Percentiles rank a stretch among this genome's conserved stretches.
These are phyloP conservation scores for Backusella tarrabulga DNA, from an alignment of 192 early-diverging fungal species.

Conservation along the genomic window DNA sequence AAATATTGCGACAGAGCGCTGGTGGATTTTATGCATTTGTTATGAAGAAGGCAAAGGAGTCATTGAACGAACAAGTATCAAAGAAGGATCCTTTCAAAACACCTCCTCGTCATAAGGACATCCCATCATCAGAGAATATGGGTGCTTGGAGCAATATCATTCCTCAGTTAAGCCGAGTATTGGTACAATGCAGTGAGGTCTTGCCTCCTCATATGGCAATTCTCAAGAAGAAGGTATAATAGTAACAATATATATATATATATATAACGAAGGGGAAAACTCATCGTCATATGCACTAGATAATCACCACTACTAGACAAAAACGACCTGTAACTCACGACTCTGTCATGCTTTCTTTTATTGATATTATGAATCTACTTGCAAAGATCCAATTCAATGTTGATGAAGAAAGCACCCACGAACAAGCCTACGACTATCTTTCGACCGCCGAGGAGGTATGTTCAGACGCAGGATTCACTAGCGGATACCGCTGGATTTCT, in stretches of 20 bases:
- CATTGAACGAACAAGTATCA: neutral
- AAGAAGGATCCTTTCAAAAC: conserved; percentile 20
- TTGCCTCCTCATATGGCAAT: conserved; percentile 13
- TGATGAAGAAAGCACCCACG: conserved; percentile 8
- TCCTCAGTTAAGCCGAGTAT: neutral
- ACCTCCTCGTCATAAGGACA: conserved; percentile 13
- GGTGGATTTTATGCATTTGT: conserved; percentile 9
- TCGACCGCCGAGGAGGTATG: conserved; percentile 34
- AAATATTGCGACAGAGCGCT: conserved; percentile 9
- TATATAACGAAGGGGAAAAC: too few species aligned
- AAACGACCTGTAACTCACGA: neutral
- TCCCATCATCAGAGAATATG: conserved; percentile 8
- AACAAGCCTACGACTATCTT: conserved; percentile 31
- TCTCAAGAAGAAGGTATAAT: conserved; percentile 15
- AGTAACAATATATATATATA: neutral
- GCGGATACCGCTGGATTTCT: conserved; percentile 52
- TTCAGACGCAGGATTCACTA: conserved; percentile 14
- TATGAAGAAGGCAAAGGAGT: conserved; percentile 14
- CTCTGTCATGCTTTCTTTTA: conserved; percentile 14
- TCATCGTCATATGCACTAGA: neutral
- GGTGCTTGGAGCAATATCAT: conserved; percentile 15
- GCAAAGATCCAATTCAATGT: conserved; percentile 24
- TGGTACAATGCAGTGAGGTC: conserved; percentile 17
- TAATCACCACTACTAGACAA: neutral
- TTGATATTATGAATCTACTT: conserved; percentile 33